phyloP scores from a whole-genome alignment of 2,329 filamentous ascomycete genomes.

The Plenodomus biglobosus region DNA sequence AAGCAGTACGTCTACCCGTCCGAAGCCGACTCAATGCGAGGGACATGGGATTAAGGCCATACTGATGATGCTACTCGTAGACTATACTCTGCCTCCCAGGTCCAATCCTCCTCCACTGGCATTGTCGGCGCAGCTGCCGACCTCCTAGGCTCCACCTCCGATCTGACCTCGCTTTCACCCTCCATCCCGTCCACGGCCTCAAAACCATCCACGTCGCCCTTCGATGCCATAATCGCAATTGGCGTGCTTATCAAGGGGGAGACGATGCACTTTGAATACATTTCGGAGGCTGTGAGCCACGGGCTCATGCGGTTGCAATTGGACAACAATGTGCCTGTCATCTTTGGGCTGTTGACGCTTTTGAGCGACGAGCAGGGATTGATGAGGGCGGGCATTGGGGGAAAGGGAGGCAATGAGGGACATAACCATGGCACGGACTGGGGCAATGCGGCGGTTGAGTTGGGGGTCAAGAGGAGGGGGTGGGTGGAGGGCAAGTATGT shows the following conservation, averaged over 20 bases:
- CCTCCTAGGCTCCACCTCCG: constrained; percentile 70
- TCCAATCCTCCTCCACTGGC: constrained; percentile 64
- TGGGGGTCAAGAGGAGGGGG: constrained; percentile 81
- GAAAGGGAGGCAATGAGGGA: constrained; percentile 48
- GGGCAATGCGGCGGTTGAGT: constrained; percentile 90
- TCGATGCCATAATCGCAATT: constrained; percentile 93
- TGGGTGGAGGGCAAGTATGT: constrained; percentile 73
- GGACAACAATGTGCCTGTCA: constrained; percentile 82
- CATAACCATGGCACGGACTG: constrained; percentile 98
- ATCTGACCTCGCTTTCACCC: constrained; percentile 48
- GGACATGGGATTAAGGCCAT: too few relatives aligned
- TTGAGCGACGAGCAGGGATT: constrained; percentile 85
- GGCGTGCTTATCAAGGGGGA: constrained; percentile 97
- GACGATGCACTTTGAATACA: constrained; percentile 99
- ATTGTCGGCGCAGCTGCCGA: constrained; percentile 70
- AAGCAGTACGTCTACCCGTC: constrained; percentile 71
- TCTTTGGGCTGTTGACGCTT: constrained; percentile 90
- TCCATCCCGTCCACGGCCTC: constrained; percentile 30
- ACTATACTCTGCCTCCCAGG: constrained; percentile 80
- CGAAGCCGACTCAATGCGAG: too few relatives aligned
- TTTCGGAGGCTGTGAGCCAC: constrained; percentile 85
- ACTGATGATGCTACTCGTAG: constrained; percentile 48
- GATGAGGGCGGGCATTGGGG: constrained; percentile 73
- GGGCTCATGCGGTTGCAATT: constrained; percentile 94
- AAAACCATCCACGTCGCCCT: constrained; percentile 54